Conservation (phyloP, 768 basidiomycete species). For the Rhizopogon roseolus region DNA sequence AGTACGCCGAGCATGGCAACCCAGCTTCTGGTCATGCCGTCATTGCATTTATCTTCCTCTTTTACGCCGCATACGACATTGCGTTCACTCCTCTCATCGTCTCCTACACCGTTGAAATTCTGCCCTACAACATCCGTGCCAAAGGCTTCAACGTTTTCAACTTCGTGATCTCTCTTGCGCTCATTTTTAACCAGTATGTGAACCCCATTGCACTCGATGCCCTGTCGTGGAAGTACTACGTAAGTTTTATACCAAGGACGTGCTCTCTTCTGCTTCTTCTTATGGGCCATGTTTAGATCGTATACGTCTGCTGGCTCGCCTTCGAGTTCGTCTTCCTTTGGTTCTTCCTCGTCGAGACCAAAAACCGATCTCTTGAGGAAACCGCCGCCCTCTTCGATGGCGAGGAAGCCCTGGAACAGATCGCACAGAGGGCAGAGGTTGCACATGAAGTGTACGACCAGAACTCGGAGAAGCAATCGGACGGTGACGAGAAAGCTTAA, state of each 20-base stretch:
- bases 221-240: conserved; percentile 76
- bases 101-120: conserved; percentile 84
- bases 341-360: conserved; percentile 69
- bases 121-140: conserved; percentile 78
- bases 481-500: not conserved
- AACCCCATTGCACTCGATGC: conserved; percentile 71
- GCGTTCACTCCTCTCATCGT: conserved; percentile 87
- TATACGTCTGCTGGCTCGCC: conserved; percentile 68
- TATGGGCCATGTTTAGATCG: conserved; percentile 33
- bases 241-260: conserved; percentile 21
- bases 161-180: conserved; percentile 69
- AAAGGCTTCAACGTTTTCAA: conserved; percentile 84
- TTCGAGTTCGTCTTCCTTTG: conserved; percentile 63
- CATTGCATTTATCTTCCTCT: conserved; percentile 83
- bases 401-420: conserved; percentile 40
- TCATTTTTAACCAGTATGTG: conserved; percentile 88
- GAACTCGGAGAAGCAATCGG: conserved; percentile 17
- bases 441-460: conserved; percentile 12
- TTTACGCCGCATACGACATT: conserved; percentile 73
- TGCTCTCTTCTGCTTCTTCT: not conserved
- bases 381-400: conserved; percentile 81
- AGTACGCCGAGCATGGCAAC: conserved; percentile 40
- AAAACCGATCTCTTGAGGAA: conserved; percentile 71
- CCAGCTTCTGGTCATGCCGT: conserved; percentile 57
- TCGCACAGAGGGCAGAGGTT: conserved; percentile 23